Base-by-base conservation (phyloP, 768 basidiomycete genomes). In the Tricholoma furcatifolium region DNA sequence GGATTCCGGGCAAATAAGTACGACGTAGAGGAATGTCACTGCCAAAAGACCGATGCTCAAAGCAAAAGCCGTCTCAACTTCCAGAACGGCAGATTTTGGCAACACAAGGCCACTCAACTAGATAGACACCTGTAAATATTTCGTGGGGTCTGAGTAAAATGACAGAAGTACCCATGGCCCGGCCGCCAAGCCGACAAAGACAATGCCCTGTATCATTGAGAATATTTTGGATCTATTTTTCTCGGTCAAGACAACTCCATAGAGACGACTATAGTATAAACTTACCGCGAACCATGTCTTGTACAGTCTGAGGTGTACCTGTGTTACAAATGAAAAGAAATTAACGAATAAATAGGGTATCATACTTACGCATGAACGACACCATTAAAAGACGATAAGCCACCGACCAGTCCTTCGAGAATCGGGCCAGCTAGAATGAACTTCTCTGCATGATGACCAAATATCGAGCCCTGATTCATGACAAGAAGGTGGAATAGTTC, bases 401-500 rank as follows among this genome's bases (percentile, higher is more conserved):
- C 91, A 24, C 93, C 93, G 5, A 88, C 78, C 15, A 88, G 68
- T 1, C 93, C 93, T 55, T 96, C 93, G 4, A 91, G 64, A 12
- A 88, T 71, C 0, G 93, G 90, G 1, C 91, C 89, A 47, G 90
- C 65, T 20, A 95, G 71, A 44, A 97, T 81, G 39, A 93, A 73
- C 35, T 80, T 78, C 63, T 92, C 89, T 1, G 84, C 86, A 62
- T 90, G 66, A 38, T 65, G 64, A 23, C 69, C 68, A 46, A 79
- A 76, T 17, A 77, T 50, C 10, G 75, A 67, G n/a, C 70, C 52
- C 34, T 82, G 78, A 1, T 77, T 79, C 55, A 91, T 88, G 9
- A 91, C 88, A n/a, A 93, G 74, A 41, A 92, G 76, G 63, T 93
- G 91, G 24, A 81, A 78, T 17, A 85, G 61, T 62, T 96, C 93